Conservation (phyloP, 2,329 filamentous ascomycete species). For the Scedosporium boydii region DNA sequence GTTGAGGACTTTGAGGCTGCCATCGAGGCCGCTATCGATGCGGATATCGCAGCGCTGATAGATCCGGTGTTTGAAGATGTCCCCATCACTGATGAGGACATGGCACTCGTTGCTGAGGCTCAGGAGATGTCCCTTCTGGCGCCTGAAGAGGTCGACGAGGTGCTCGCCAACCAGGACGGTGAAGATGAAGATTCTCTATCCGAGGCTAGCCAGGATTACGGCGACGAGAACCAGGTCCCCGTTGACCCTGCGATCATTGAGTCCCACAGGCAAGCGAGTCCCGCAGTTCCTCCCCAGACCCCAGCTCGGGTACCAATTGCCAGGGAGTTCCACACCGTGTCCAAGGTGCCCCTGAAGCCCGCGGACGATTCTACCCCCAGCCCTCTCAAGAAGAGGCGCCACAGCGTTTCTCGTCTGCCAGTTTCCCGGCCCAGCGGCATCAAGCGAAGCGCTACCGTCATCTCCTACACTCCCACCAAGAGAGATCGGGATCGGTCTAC, state of each 20-base stretch:
- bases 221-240: slow-evolving; percentile 54
- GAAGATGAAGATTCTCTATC: slow-evolving; percentile 44
- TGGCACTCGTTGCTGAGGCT: slow-evolving; percentile 48
- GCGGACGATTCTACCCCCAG: slow-evolving; percentile 48
- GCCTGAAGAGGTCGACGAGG: slow-evolving; percentile 27
- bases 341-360: slow-evolving; percentile 66
- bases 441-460: slow-evolving; percentile 39
- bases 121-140: slow-evolving; percentile 50
- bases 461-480: slow-evolving; percentile 45
- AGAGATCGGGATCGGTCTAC: slow-evolving; percentile 18
- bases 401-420: slow-evolving; percentile 39
- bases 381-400: slow-evolving; percentile 38
- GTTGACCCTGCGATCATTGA: slow-evolving; percentile 37
- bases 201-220: slow-evolving; percentile 56
- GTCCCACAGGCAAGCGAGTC: slow-evolving; percentile 9
- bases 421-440: slow-evolving; percentile 30
- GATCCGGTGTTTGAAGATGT: slow-evolving; percentile 34
- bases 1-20: slow-evolving; percentile 22
- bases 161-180: slow-evolving; percentile 13
- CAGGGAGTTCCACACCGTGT: slow-evolving; percentile 58
- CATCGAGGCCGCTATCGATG: slow-evolving; percentile 24
- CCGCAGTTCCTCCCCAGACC: slow-evolving; percentile 37
- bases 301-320: slow-evolving; percentile 39
- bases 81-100: slow-evolving; percentile 43
- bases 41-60: slow-evolving; percentile 19